These are phyloP conservation scores for Sclerotinia nivalis DNA, from an alignment of 2,329 filamentous ascomycete genomes.

Conservation along the genomic window DNA sequence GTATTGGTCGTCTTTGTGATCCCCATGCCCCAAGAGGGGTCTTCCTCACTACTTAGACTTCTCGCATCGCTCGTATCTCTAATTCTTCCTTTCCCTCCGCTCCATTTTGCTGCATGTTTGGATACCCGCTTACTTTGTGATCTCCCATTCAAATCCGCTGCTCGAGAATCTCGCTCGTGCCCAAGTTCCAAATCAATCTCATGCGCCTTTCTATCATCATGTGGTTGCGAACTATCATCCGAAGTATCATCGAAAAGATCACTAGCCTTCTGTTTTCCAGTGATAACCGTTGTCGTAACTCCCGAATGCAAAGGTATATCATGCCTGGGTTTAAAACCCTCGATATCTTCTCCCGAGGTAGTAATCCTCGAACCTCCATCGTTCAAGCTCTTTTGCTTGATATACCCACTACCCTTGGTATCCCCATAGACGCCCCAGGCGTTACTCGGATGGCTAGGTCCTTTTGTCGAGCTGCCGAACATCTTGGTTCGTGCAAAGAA, in stretches of 20 bases:
- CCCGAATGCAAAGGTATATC: constrained; percentile 2
- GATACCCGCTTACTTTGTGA: neutral
- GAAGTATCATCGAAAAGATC: neutral
- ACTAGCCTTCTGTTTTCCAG: neutral
- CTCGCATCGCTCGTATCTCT: neutral
- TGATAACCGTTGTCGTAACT: neutral
- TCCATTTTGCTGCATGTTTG: neutral
- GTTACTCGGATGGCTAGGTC: neutral
- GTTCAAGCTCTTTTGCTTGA: constrained; percentile 5
- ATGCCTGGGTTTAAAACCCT: neutral
- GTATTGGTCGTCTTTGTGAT: constrained; percentile 19
- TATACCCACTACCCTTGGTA: neutral
- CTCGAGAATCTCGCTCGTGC: neutral
- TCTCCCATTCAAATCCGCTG: neutral
- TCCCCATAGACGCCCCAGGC: constrained; percentile 1
- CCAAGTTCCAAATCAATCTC: constrained; percentile 11
- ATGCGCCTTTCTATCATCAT: neutral
- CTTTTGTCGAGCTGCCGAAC: constrained; percentile 6
- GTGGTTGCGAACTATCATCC: neutral
- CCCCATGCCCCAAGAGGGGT: neutral
- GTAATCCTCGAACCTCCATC: neutral
- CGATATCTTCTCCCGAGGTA: neutral
- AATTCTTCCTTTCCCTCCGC: neutral
- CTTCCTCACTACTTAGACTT: constrained; percentile 6
- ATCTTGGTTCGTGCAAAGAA: constrained; percentile 29